A percentile compares a stretch with the other conserved stretches of the same genome.
Evolutionary conservation across 495 filamentous ascomycete genomes (phyloP).

Genomic region (Aspergillus diversus): DNA sequence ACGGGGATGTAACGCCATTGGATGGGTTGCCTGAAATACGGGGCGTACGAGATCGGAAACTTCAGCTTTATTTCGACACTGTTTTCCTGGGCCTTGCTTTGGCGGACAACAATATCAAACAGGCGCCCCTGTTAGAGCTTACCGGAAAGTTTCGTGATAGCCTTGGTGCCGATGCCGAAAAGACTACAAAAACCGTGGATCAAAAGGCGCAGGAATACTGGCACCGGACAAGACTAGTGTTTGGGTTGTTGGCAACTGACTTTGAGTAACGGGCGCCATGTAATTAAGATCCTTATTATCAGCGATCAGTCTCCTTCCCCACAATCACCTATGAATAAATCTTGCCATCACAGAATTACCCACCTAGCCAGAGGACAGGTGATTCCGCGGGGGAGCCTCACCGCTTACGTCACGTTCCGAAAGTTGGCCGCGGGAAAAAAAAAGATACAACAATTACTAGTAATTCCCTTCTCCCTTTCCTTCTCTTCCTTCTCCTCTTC

Average conservation of each 20-base stretch:
- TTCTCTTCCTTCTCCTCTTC: constrained; percentile 1
- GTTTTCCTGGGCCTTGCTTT: constrained; percentile 63
- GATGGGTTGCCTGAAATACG: constrained; percentile 22
- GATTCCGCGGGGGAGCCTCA: constrained; percentile 41
- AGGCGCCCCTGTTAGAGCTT: constrained; percentile 48
- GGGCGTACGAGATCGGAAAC: constrained; percentile 54
- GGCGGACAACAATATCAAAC: constrained; percentile 24
- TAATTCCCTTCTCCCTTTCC: constrained; percentile 19
- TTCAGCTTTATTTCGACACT: constrained; percentile 81
- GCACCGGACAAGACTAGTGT: constrained; percentile 77
- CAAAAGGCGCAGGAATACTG: constrained; percentile 72
- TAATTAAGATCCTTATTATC: constrained; percentile 16
- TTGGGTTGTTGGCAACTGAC: constrained; percentile 56
- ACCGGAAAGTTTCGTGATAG: constrained; percentile 49
- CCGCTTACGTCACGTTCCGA: constrained; percentile 36
- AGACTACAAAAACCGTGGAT: constrained; percentile 51
- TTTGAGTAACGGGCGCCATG: constrained; percentile 8
- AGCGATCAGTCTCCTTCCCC: background rate
- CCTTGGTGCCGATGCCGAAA: constrained; percentile 44
- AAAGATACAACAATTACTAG: constrained; percentile 9
- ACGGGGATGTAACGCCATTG: constrained; percentile 10
- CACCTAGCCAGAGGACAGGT: constrained; percentile 6
- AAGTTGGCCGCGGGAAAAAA: constrained; percentile 43
- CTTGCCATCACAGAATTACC: background rate
- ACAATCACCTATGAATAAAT: no score